Conservation (phyloP, 331 rosid species). For the Acacia pycnantha region DNA sequence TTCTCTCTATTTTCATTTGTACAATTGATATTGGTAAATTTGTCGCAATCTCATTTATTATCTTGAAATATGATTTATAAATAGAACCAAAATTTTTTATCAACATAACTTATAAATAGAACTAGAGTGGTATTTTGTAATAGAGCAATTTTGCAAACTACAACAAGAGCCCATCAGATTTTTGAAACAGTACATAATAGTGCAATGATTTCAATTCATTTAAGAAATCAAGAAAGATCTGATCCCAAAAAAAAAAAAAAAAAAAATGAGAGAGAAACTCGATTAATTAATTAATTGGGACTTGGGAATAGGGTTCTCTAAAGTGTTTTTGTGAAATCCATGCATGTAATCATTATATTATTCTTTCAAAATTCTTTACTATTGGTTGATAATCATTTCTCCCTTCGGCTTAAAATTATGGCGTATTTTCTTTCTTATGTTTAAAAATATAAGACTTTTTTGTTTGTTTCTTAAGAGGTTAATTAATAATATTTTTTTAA, state of each 20-base stretch:
- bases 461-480: neutral
- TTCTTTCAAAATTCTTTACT: neutral
- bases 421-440: too few species aligned
- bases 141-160: too few species aligned
- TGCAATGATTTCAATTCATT: neutral
- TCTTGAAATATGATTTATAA: too few species aligned
- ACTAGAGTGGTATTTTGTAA: too few species aligned
- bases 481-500: too few species aligned
- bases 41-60: too few species aligned
- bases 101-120: too few species aligned
- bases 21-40: too few species aligned
- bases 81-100: too few species aligned
- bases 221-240: neutral
- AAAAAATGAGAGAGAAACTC: neutral
- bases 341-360: neutral
- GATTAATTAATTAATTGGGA: neutral
- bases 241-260: neutral
- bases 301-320: neutral
- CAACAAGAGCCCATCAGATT: neutral
- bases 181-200: slow-evolving; percentile 4
- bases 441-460: neutral
- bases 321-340: neutral
- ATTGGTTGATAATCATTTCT: neutral
- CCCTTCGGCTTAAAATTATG: neutral
- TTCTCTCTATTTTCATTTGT: too few species aligned